These are phyloP conservation scores for Cyclotella kingstonii DNA, from an alignment of 108 stramenopile genomes.

Conservation along the genomic window DNA sequence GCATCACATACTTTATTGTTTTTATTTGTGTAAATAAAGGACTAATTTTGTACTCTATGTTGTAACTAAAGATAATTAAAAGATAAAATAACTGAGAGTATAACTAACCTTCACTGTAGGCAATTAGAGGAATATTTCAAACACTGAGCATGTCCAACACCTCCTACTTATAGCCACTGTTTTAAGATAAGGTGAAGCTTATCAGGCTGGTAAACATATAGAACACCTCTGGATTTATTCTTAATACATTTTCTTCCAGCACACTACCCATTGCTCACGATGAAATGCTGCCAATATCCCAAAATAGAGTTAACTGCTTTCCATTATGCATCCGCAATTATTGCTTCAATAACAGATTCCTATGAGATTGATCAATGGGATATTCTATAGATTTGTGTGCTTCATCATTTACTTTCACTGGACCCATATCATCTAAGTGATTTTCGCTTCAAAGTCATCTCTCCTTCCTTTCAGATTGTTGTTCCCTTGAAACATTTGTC, in stretches of 20 bases:
- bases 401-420: neutral
- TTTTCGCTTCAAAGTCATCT: constrained; percentile 3
- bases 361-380: constrained; percentile 34
- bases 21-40: constrained; percentile 8
- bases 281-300: constrained; percentile 81
- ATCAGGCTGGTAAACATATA: constrained; percentile 37
- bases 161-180: constrained; percentile 41
- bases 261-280: constrained; percentile 86
- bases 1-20: constrained; percentile 30
- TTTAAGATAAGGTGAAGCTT: constrained; percentile 38
- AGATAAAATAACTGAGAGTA: neutral
- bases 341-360: constrained; percentile 58
- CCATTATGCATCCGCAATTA: constrained; percentile 67
- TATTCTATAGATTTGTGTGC: neutral
- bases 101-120: neutral
- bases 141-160: constrained; percentile 34
- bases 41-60: neutral
- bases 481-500: constrained; percentile 57
- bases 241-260: constrained; percentile 59
- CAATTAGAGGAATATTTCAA: neutral
- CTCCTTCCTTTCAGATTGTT: constrained; percentile 8
- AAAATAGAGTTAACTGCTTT: constrained; percentile 71
- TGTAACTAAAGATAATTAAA: neutral
- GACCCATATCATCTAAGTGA: neutral
- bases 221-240: constrained; percentile 26